phyloP scores from a whole-genome alignment of 2,329 filamentous ascomycete species.

The Lithohypha guttulata region DNA sequence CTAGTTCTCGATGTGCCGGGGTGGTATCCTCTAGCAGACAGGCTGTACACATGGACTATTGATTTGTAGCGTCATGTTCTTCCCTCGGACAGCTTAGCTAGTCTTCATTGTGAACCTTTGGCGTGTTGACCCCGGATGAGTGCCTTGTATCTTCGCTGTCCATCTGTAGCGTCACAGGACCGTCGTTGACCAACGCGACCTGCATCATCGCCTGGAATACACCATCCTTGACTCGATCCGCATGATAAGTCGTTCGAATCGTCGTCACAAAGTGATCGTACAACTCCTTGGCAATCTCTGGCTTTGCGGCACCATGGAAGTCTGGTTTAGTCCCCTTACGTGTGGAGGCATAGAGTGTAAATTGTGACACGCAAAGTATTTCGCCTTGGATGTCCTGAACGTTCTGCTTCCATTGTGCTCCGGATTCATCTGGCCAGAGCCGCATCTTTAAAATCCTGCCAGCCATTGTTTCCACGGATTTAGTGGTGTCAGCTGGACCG shows the following conservation, averaged over 20 bases:
- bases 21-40: no score
- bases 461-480: conserved; percentile 75
- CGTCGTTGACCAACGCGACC: conserved; percentile 81
- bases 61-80: no score
- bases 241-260: conserved; percentile 59
- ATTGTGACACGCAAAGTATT: conserved; percentile 95
- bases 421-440: conserved; percentile 76
- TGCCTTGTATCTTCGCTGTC: conserved; percentile 11
- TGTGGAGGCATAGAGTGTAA: conserved; percentile 84
- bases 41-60: no score
- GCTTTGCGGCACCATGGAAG: conserved; percentile 77
- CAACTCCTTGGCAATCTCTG: conserved; percentile 65
- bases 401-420: conserved; percentile 74
- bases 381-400: conserved; percentile 84
- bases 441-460: conserved; percentile 80
- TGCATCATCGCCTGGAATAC: conserved; percentile 99
- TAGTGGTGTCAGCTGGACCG: conserved; percentile 78
- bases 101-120: not conserved
- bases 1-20: no score
- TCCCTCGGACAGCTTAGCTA: no score
- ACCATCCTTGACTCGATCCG: conserved; percentile 80
- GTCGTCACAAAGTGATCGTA: conserved; percentile 76
- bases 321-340: conserved; percentile 93
- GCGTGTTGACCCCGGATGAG: conserved; percentile 24
- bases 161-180: conserved; percentile 46